Conservation (phyloP, 1,284 basidiomycete species). For the Taiwanofungus camphoratus region DNA sequence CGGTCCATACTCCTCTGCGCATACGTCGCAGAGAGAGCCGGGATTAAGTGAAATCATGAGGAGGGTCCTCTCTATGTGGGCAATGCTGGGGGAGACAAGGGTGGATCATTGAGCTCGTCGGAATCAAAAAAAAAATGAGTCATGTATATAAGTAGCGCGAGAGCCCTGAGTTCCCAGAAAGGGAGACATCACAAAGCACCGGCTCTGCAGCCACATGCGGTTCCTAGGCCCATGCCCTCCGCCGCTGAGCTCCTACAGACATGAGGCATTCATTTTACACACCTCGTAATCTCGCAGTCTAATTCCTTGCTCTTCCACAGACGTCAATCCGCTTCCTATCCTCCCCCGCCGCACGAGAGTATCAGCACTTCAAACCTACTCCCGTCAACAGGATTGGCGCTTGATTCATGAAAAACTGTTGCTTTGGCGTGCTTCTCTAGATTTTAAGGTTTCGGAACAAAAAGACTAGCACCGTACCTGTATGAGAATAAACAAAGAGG, state of each 20-base stretch:
- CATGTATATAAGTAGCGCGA: constrained; percentile 25
- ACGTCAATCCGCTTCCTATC: neutral
- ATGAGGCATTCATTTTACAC: constrained; percentile 6
- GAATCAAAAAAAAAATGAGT: constrained; percentile 22
- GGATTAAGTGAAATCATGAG: constrained; percentile 71
- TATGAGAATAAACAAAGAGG: neutral
- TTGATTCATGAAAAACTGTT: neutral
- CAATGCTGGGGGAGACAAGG: constrained; percentile 24
- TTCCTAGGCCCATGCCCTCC: constrained; percentile 9
- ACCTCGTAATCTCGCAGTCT: neutral
- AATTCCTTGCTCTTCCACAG: neutral
- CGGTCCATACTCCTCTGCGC: constrained; percentile 74
- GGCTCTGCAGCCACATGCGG: neutral
- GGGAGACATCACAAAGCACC: constrained; percentile 6
- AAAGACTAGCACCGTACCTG: neutral
- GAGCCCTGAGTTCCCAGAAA: constrained; percentile 17
- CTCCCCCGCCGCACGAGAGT: too few relatives aligned
- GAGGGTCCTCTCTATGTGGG: constrained; percentile 24
- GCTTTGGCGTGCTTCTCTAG: neutral
- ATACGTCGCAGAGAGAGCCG: constrained; percentile 79
- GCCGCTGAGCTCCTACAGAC: constrained; percentile 9
- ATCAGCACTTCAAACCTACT: neutral
- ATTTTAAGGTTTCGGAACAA: neutral
- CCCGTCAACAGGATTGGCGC: neutral
- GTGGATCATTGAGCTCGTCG: constrained; percentile 26